phyloP scores from a whole-genome alignment of 208 protist species.

The Trypanosoma boissoni region DNA sequence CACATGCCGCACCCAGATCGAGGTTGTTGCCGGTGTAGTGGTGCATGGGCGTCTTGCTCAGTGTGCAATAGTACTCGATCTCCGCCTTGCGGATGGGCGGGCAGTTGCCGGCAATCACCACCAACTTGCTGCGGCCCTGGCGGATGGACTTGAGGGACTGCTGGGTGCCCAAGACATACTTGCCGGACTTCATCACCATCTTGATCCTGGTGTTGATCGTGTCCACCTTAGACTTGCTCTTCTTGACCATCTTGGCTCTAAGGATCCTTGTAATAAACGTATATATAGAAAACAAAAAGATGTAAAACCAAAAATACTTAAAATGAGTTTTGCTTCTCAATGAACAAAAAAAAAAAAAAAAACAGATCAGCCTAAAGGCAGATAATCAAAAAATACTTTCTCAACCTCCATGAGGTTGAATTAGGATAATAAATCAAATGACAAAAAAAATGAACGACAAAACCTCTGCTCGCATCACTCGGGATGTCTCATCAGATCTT shows the following conservation, averaged over 20 bases:
- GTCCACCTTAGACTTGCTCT: conserved; percentile 96
- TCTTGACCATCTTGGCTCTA: conserved; percentile 83
- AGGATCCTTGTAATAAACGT: conserved; percentile 14
- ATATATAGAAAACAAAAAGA: conserved; percentile 8
- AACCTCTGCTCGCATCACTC: not conserved
- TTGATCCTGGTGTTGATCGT: conserved; percentile 98
- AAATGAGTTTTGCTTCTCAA: conserved; percentile 1
- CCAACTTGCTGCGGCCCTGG: conserved; percentile 96
- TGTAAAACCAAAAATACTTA: not conserved
- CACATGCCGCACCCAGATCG: conserved; percentile 99
- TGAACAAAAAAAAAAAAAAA: conserved; percentile 12
- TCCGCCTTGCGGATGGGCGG: conserved; percentile 98
- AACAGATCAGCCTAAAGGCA: conserved; percentile 1
- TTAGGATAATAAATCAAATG: conserved; percentile 7
- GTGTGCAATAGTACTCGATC: conserved; percentile 99
- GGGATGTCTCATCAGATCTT: conserved; percentile 14
- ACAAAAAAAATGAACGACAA: conserved; percentile 12
- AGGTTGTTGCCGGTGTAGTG: conserved; percentile 99
- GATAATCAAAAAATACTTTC: too few relatives aligned
- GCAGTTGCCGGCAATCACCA: conserved; percentile 99
- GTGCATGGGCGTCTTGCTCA: conserved; percentile 98
- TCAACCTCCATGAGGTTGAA: too few relatives aligned
- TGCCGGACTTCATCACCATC: conserved; percentile 99
- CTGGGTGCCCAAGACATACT: conserved; percentile 98
- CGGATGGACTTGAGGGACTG: conserved; percentile 97